phyloP scores from a whole-genome alignment of 768 basidiomycete species.

The Lactarius indigo region DNA sequence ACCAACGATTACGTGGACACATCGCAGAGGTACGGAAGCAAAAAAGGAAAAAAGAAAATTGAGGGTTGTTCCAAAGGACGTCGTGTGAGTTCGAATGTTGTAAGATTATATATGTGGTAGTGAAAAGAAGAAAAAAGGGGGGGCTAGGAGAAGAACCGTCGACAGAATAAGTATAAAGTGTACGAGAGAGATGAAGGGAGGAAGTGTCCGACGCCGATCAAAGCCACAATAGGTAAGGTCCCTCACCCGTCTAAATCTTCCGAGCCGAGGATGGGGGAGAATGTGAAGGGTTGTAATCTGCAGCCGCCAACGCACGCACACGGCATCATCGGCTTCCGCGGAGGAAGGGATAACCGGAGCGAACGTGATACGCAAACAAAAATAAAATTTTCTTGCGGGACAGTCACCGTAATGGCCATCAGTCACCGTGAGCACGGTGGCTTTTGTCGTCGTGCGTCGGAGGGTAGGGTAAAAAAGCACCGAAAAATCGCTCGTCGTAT shows the following conservation, averaged over 20 bases:
- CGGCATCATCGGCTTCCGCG: neutral
- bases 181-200: neutral
- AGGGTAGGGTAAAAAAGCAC: neutral
- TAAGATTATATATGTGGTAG: conserved; percentile 10
- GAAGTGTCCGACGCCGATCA: neutral
- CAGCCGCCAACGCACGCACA: neutral
- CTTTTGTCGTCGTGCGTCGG: neutral
- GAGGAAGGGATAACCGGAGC: neutral
- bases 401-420: neutral
- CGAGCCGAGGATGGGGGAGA: neutral
- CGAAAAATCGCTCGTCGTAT: neutral
- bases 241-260: neutral
- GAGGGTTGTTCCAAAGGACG: neutral
- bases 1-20: conserved; percentile 10
- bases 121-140: neutral
- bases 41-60: neutral
- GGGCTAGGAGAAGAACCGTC: neutral
- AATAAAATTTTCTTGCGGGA: neutral
- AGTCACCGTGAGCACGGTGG: neutral
- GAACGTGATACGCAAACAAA: neutral
- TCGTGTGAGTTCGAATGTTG: conserved; percentile 10
- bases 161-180: conserved; percentile 13
- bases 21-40: neutral
- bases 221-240: neutral
- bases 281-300: neutral